Evolutionary conservation across 306 rosid species (phyloP), one percentile per base, ranked within the genome.

Genomic region (Hippophae gyantsensis): DNA sequence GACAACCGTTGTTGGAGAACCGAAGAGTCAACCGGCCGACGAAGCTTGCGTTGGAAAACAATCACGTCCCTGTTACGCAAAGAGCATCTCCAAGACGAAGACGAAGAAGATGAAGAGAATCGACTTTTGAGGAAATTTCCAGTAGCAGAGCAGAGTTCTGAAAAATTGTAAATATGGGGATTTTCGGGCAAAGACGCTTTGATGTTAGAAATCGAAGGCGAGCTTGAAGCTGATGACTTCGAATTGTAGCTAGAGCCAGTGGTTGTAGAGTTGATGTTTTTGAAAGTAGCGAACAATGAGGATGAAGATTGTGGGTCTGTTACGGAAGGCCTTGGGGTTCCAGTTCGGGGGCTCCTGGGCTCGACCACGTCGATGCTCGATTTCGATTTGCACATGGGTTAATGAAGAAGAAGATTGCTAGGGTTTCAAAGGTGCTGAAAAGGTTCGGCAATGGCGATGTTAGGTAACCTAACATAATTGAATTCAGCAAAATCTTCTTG

Each of bases 131-230:
- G 60, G 67, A 92, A 80, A 13, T 75, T 82, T 0, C 61, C n/a
- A 38, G 98, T 85, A 58, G 96, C 87, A 56, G 82, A 43, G 64
- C 81, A 56, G 66, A 92, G 81, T 52, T 92, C 99, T 7, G 95
- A 79, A 59, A 78, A 43, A 26, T 78, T 72, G 52, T 81, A 92
- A 56, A 92, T 80, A 25, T 62, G 72, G 43, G 90, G 86, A 48
- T 82, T 92, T 13, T 92, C 96, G 0, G 99, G 93, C 47, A 87
- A 77, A 0, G 93, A 69, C 6, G 79, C 62, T 53, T 71, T 87
- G 68, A 92, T 72, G 60, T 85, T 80, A 0, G 84, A 52, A 50
- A 83, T 87, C 23, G 98, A 85, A 18, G 79, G 60, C 13, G 43
- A 46, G 66, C 82, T 83, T 1, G 92, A 74, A 18, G 52, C 7